These are phyloP conservation scores for Byssochlamys sp. DNA, from an alignment of 2,329 filamentous ascomycete genomes.

Conservation along the genomic window DNA sequence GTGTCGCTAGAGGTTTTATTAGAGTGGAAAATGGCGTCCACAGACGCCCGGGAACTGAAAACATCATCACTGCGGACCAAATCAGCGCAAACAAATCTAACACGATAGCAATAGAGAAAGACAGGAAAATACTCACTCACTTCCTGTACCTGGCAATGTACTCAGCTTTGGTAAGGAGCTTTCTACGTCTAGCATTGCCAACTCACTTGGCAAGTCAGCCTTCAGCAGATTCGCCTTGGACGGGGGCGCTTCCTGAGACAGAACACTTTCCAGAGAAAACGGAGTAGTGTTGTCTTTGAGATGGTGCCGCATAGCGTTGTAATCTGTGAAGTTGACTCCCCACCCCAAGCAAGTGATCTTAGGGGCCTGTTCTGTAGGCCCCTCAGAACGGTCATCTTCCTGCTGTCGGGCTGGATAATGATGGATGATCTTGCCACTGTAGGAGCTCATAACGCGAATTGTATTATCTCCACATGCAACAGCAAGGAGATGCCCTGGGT, in stretches of 20 bases:
- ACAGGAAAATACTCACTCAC: conserved; percentile 36
- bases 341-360: conserved; percentile 43
- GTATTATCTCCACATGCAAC: conserved; percentile 75
- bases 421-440: conserved; percentile 72
- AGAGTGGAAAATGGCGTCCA: conserved; percentile 60
- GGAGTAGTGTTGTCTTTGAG: conserved; percentile 26
- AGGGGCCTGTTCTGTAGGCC: conserved; percentile 4
- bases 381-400: conserved; percentile 8
- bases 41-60: conserved; percentile 59
- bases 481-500: conserved; percentile 56
- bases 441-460: conserved; percentile 65
- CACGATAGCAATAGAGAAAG: not conserved
- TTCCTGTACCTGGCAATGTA: conserved; percentile 55
- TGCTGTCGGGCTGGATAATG: conserved; percentile 43
- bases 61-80: conserved; percentile 46
- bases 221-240: conserved; percentile 29
- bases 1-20: conserved; percentile 57
- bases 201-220: conserved; percentile 58
- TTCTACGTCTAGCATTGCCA: conserved; percentile 68
- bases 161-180: conserved; percentile 67
- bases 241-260: conserved; percentile 29
- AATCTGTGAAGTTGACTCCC: conserved; percentile 47
- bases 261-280: conserved; percentile 33
- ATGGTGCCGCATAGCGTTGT: conserved; percentile 33
- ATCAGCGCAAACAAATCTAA: conserved; percentile 38